phyloP scores from a whole-genome alignment of 225 moss, liverwort and hornwort genomes.

The Thuidium tamariscinum region DNA sequence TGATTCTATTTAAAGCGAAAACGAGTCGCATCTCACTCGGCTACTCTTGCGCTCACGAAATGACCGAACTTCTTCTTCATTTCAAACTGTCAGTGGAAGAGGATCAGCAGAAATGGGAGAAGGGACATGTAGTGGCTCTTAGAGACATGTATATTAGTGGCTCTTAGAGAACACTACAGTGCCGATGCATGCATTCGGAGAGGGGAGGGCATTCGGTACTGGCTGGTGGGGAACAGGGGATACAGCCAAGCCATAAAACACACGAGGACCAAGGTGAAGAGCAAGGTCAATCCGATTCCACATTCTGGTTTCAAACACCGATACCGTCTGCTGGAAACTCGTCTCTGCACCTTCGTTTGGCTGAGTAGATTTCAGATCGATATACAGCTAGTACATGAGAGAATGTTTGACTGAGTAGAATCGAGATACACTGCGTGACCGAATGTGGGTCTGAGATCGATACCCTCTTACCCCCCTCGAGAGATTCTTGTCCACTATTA shows the following conservation, averaged over 20 bases:
- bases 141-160: background rate
- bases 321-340: background rate
- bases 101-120: background rate
- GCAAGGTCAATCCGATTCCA: background rate
- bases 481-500: background rate
- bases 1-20: background rate
- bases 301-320: background rate
- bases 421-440: background rate
- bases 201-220: background rate
- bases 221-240: background rate
- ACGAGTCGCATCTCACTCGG: background rate
- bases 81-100: background rate
- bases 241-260: background rate
- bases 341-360: background rate
- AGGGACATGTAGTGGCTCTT: background rate
- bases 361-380: background rate
- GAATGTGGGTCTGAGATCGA: background rate
- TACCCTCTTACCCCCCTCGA: background rate
- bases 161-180: background rate
- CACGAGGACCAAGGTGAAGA: background rate
- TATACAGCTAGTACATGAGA: background rate
- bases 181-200: background rate
- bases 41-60: background rate
- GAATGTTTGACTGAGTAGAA: background rate
- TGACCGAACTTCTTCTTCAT: background rate